Conservation (phyloP, 768 basidiomycete genomes). For the Lyophyllum semitale region DNA sequence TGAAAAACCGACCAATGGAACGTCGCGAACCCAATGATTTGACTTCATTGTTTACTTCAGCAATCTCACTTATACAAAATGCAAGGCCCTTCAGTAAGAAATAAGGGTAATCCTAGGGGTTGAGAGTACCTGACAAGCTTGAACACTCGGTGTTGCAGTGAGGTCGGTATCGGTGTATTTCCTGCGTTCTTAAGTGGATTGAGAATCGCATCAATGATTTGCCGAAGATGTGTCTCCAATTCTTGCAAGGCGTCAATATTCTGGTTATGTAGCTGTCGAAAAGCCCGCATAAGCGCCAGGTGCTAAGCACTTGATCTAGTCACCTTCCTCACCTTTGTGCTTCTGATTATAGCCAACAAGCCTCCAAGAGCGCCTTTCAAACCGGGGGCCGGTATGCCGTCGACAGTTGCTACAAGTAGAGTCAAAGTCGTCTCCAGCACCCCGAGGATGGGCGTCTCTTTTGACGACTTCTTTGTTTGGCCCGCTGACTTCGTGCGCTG, state of each 20-base stretch:
- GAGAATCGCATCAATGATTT: conserved; percentile 6
- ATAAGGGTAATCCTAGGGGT: neutral
- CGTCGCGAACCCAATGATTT: conserved; percentile 4
- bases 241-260: conserved; percentile 9
- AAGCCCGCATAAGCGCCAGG: neutral
- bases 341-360: conserved; percentile 5
- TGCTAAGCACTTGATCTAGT: neutral
- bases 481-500: neutral
- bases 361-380: conserved; percentile 10
- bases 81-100: neutral
- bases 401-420: conserved; percentile 6
- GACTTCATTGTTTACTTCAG: neutral
- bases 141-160: conserved; percentile 3
- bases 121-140: conserved; percentile 6
- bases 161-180: conserved; percentile 1
- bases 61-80: neutral
- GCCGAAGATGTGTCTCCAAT: conserved; percentile 3
- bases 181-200: conserved; percentile 8
- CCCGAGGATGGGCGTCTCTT: neutral
- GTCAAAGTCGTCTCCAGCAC: conserved; percentile 9
- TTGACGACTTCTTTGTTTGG: neutral
- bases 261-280: conserved; percentile 8
- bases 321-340: conserved; percentile 3
- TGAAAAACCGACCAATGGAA: conserved; percentile 4
- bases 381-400: conserved; percentile 8